Conservation (phyloP, 179 eudicot genomes). For the Gypsophila paniculata region DNA sequence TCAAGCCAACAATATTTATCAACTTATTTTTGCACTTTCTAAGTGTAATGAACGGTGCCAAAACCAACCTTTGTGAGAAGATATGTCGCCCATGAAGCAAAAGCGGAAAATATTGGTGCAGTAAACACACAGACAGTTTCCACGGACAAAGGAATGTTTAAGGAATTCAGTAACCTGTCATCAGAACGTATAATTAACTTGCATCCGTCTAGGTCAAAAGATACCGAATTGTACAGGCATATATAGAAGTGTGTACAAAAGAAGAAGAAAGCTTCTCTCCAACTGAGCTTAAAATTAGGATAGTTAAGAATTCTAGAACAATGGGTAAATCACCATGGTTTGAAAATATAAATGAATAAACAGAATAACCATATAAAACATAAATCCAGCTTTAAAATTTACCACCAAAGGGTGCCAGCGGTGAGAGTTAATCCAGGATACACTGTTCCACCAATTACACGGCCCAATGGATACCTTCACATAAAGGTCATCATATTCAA, state of each 20-base stretch:
- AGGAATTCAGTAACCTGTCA: conserved; percentile 73
- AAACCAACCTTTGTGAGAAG: conserved; percentile 78
- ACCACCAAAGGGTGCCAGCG: conserved; percentile 97
- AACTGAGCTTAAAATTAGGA: neutral
- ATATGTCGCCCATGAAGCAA: conserved; percentile 95
- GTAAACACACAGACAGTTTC: conserved; percentile 99
- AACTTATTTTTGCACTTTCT: neutral
- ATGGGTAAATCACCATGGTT: neutral
- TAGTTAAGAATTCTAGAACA: neutral
- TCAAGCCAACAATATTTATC: conserved; percentile 12
- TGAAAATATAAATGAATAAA: neutral
- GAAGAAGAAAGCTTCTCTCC: neutral
- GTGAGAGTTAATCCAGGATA: conserved; percentile 96
- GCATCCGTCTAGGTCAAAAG: neutral
- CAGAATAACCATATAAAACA: neutral
- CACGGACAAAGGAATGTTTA: conserved; percentile 92
- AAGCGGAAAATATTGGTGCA: conserved; percentile 89
- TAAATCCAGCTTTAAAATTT: conserved; percentile 31
- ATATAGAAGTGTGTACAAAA: too few relatives aligned
- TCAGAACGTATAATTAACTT: conserved; percentile 13
- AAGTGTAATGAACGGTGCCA: conserved; percentile 4
- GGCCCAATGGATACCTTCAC: conserved; percentile 91
- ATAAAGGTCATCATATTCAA: conserved; percentile 19
- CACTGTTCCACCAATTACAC: conserved; percentile 97
- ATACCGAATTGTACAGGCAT: neutral